Conservation (phyloP, 2,329 filamentous ascomycete species). For the Trichothecium sympodiale region DNA sequence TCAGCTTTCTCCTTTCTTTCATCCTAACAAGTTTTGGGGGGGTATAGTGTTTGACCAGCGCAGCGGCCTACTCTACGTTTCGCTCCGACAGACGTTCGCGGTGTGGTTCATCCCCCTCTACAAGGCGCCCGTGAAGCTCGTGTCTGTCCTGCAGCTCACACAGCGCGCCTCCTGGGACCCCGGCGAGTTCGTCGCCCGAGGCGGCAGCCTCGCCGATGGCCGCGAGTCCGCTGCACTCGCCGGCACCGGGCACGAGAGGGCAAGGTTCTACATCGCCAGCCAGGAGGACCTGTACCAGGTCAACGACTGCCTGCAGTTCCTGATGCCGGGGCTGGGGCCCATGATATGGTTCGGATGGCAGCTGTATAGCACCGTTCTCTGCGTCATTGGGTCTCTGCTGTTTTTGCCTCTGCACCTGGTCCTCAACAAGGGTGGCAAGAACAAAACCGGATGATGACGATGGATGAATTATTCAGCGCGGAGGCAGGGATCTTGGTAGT, state of each 20-base stretch:
- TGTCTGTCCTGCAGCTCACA: constrained; percentile 54
- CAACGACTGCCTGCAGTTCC: constrained; percentile 64
- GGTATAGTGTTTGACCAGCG: constrained; percentile 53
- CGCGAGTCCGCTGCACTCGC: constrained; percentile 4
- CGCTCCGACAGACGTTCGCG: constrained; percentile 63
- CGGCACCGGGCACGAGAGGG: constrained; percentile 10
- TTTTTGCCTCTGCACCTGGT: constrained; percentile 22
- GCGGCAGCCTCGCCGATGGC: constrained; percentile 1
- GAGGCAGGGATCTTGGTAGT: too few relatives aligned
- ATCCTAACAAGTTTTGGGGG: neutral
- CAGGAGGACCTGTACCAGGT: constrained; percentile 79
- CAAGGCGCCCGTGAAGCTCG: constrained; percentile 53
- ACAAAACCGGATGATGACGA: constrained; percentile 1
- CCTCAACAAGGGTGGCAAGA: constrained; percentile 12
- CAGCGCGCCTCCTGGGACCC: constrained; percentile 24
- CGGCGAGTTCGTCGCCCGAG: constrained; percentile 5
- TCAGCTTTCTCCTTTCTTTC: neutral
- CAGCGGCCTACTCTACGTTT: constrained; percentile 59
- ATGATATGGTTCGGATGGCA: constrained; percentile 49
- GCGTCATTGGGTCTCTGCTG: constrained; percentile 44
- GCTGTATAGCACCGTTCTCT: constrained; percentile 51
- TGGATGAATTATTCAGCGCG: too few relatives aligned
- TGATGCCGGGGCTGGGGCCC: constrained; percentile 47
- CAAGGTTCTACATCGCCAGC: constrained; percentile 55
- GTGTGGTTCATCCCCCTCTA: constrained; percentile 72